Base-by-base conservation (phyloP, 202 grass and related monocot genomes). In the Schoenoplectus tabernaemontani region DNA sequence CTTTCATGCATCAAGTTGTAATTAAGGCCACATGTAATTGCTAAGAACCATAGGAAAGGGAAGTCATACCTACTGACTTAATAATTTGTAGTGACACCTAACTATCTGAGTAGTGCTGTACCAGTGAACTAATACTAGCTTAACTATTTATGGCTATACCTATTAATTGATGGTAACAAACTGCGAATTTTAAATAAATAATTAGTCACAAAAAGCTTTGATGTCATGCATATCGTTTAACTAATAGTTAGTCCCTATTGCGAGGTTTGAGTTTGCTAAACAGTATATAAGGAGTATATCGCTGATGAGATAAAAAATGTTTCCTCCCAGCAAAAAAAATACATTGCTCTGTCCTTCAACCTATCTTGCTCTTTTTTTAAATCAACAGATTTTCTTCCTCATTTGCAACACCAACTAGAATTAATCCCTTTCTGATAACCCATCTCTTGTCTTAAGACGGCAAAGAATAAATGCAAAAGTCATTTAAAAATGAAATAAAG, bases 31-130 rank as follows among this genome's bases (percentile, higher is more conserved):
- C 75, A 78, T 78, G 75, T 42, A 39, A 41, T 22, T 59, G 78
- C 78, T 80, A 65, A 33, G n/a, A 20, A 36, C 39, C 70, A 50
- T 80, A 65, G 78, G 78, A 80, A 80, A 80, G 16, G 3, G 78
- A 80, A 65, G 39, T 17, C 0, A 20, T 80, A 80, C 78, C 78
- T 65, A 65, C 48, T 60, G 59, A 7, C 3, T 64, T 80, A 65
- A 65, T 65, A 80, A 61, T 10, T 5, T 26, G 5, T 65, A n/a
- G n/a, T 64, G 26, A 11, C 37, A 80, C 39, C 59, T 64, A 80
- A 80, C 58, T 79, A 17, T 79, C 76, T n/a, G 22, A 37, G 19
- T 62, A 62, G 19, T 46, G 11, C n/a, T 9, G 5, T 61, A 79
- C 57, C 23, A 41, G 62, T 80, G 41, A 17, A 19, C 59, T 65